Percentiles rank a stretch among this genome's conserved stretches.
These are phyloP conservation scores for Macrolepiota albuminosa DNA, from an alignment of 768 basidiomycete species.

Conservation along the genomic window DNA sequence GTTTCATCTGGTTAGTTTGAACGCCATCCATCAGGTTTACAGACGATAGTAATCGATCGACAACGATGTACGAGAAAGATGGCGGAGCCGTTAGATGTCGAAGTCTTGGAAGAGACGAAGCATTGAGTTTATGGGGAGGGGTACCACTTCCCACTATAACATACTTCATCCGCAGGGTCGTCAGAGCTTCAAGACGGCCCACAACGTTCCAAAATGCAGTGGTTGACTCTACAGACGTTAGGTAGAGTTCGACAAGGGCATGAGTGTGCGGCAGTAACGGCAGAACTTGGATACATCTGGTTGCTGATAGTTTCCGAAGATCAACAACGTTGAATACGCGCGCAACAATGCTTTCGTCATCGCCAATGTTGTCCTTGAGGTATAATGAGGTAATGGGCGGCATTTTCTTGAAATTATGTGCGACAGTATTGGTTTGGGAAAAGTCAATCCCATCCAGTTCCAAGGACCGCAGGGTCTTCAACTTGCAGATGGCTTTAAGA, in stretches of 20 bases:
- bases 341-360: background rate
- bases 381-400: background rate
- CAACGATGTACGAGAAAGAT: constrained; percentile 1
- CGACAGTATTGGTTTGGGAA: background rate
- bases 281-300: background rate
- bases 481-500: constrained; percentile 10
- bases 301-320: constrained; percentile 1
- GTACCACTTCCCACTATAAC: background rate
- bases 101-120: constrained; percentile 10
- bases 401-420: background rate
- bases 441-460: background rate
- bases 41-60: constrained; percentile 4
- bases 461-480: constrained; percentile 6
- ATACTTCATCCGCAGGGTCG: background rate
- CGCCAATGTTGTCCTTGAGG: background rate
- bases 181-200: constrained; percentile 1
- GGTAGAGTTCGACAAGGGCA: background rate
- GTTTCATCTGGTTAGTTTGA: background rate
- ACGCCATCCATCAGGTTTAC: constrained; percentile 1
- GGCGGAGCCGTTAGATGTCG: constrained; percentile 2
- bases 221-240: background rate
- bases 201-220: constrained; percentile 3
- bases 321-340: background rate
- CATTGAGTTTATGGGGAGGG: background rate
- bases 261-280: background rate